These are phyloP conservation scores for Andrographis paniculata DNA, from an alignment of 305 asterid species.

Conservation along the genomic window DNA sequence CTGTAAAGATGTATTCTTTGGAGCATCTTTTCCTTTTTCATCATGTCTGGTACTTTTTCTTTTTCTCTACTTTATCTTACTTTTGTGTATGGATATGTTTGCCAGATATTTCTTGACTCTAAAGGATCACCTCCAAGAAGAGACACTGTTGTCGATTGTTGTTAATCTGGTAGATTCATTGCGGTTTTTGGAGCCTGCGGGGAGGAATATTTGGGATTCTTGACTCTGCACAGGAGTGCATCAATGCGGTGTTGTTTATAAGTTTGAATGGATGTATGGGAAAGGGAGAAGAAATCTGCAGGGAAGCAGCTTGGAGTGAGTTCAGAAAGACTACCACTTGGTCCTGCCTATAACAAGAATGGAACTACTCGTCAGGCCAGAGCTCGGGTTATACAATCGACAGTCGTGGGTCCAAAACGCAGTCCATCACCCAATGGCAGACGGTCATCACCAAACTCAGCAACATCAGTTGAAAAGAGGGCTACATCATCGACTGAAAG, in stretches of 20 bases:
- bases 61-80: constrained; percentile 40
- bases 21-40: constrained; percentile 39
- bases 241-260: constrained; percentile 50
- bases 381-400: constrained; percentile 49
- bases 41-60: constrained; percentile 27
- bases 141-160: constrained; percentile 22
- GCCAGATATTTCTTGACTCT: constrained; percentile 42
- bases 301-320: constrained; percentile 40
- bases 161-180: constrained; percentile 21
- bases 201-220: constrained; percentile 24
- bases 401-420: constrained; percentile 43
- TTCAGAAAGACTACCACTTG: constrained; percentile 34
- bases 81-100: constrained; percentile 30
- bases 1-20: constrained; percentile 58
- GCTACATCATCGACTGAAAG: constrained; percentile 76
- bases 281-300: constrained; percentile 43
- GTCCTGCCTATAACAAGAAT: constrained; percentile 55
- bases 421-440: constrained; percentile 45
- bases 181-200: constrained; percentile 18
- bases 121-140: constrained; percentile 25
- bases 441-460: constrained; percentile 31
- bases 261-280: constrained; percentile 67
- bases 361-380: constrained; percentile 36
- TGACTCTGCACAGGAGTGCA: constrained; percentile 27
- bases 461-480: constrained; percentile 40